Evolutionary conservation across 1,139 yeast genomes (phyloP), one percentile per base, ranked within the genome.

Genomic region (Sugiyamaella paludigena): DNA sequence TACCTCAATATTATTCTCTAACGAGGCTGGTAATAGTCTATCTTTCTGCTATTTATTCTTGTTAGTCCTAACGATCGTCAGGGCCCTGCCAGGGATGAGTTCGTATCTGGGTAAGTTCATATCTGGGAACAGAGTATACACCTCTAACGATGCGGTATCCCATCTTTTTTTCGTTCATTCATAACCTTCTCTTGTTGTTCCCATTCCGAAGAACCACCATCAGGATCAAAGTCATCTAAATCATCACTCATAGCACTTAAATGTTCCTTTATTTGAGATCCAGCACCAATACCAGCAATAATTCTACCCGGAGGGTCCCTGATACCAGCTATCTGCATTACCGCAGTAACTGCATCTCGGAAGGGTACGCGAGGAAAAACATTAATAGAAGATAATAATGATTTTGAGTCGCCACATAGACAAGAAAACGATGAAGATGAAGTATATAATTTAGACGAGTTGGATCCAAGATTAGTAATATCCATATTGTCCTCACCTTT

Each of bases 301-400:
- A 66, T 52, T 10, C 67, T 48, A 36, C 62, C 54, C 2, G 70
- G 70, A 2, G 70, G 70, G 48, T 66, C 65, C 34, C 60, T 62
- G 19, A 62, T 54, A 8, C 69, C 69, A 4, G 66, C 69, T 7
- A 66, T 58, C 7, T 58, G 53, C 35, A 59, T 47, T n/a, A 67
- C 58, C 1, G 65, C 66, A 11, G 44, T 45, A 11, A 63, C 50
- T 1, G 61, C 58, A 26, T 64, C 59, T 8, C 51, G 45, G 35
- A 63, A 61, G 13, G 62, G 58, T 26, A 51, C 36, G 6, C 53
- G 57, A 1, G 65, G 66, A 38, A 60, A 58, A 24, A 55, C 53
- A 29, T 54, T 59, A 13, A 61, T 52, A 15, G 51, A 47, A 24
- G 52, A 40, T n/a, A 43, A 37, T 3, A 36, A 19, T 8, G 30